Conservation (phyloP, 495 filamentous ascomycete species). For the Cetradonia linearis region DNA sequence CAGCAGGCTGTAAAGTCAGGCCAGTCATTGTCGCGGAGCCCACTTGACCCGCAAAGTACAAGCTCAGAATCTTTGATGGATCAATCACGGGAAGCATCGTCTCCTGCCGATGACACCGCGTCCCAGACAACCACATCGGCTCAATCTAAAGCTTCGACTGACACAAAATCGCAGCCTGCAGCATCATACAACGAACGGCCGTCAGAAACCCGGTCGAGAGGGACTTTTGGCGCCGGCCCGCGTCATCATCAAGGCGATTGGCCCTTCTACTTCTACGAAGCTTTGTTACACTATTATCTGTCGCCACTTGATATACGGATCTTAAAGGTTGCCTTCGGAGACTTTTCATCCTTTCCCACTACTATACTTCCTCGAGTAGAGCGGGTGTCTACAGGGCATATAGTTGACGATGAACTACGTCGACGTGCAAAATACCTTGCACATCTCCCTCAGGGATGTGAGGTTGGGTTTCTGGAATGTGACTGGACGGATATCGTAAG, state of each 20-base stretch:
- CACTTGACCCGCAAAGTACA: constrained; percentile 9
- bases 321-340: constrained; percentile 77
- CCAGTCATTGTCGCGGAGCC: constrained; percentile 31
- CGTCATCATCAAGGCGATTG: constrained; percentile 27
- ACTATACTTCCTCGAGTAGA: constrained; percentile 87
- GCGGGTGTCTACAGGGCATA: constrained; percentile 80
- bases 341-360: constrained; percentile 74
- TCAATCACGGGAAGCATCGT: constrained; percentile 1
- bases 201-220: background rate
- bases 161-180: constrained; percentile 10
- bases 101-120: background rate
- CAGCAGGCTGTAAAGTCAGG: constrained; percentile 39
- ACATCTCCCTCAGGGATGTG: constrained; percentile 85
- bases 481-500: constrained; percentile 90
- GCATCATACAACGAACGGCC: background rate
- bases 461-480: constrained; percentile 89
- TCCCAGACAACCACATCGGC: background rate
- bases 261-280: constrained; percentile 77
- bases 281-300: constrained; percentile 82
- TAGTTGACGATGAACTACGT: constrained; percentile 80
- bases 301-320: constrained; percentile 94
- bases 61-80: constrained; percentile 5
- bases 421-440: constrained; percentile 82
- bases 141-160: background rate
- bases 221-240: constrained; percentile 9